A percentile compares a stretch with the other conserved stretches of the same genome.
These are phyloP conservation scores for Suhomyces vadensis DNA, from an alignment of 805 yeast species.

Conservation along the genomic window DNA sequence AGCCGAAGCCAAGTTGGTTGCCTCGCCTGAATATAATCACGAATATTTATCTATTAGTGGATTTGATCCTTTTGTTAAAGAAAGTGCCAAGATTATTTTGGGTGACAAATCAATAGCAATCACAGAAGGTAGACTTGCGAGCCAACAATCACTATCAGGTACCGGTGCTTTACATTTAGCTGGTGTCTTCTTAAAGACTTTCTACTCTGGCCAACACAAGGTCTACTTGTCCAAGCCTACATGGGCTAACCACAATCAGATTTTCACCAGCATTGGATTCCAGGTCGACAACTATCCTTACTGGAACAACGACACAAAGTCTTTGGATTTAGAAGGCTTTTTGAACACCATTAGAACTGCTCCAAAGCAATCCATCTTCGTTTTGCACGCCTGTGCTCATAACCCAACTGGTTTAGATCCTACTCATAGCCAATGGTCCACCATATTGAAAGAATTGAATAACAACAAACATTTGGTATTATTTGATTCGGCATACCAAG, in stretches of 20 bases:
- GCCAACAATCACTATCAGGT: conserved; percentile 80
- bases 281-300: conserved; percentile 74
- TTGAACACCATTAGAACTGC: conserved; percentile 63
- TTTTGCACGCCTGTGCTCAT: conserved; percentile 95
- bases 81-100: conserved; percentile 72
- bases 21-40: conserved; percentile 68
- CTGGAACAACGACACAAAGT: conserved; percentile 74
- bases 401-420: conserved; percentile 98
- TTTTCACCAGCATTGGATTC: conserved; percentile 71
- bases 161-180: conserved; percentile 92
- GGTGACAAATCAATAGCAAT: conserved; percentile 61
- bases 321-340: conserved; percentile 71
- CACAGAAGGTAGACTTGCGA: conserved; percentile 49
- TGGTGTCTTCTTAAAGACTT: conserved; percentile 63
- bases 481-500: conserved; percentile 96
- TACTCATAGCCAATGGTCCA: conserved; percentile 73
- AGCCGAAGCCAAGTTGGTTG: conserved; percentile 67
- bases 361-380: conserved; percentile 71
- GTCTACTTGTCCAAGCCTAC: conserved; percentile 85
- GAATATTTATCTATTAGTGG: conserved; percentile 89
- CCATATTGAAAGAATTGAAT: conserved; percentile 63
- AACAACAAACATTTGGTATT: conserved; percentile 69
- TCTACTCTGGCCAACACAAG: conserved; percentile 43
- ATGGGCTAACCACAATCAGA: conserved; percentile 96
- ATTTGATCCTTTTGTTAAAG: conserved; percentile 60